phyloP scores from a whole-genome alignment of 116 monocot species.

The Zostera marina region DNA sequence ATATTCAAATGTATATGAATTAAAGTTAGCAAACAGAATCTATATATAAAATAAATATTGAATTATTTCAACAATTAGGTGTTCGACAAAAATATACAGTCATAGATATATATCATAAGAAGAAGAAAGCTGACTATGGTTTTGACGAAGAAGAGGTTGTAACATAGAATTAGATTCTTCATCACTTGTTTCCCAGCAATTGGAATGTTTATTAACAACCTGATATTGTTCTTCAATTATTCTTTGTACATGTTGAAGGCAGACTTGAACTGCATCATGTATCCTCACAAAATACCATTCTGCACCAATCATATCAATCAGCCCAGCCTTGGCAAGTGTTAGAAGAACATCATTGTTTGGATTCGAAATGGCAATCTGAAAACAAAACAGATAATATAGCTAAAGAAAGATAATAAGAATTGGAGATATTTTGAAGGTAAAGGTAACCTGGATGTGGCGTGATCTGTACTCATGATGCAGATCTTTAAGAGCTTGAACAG shows the following conservation, averaged over 20 bases:
- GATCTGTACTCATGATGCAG: constrained; percentile 73
- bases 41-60: no score
- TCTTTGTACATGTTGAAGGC: constrained; percentile 68
- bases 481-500: constrained; percentile 81
- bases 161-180: constrained; percentile 14
- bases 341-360: constrained; percentile 73
- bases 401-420: no score
- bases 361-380: constrained; percentile 76
- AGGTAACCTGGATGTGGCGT: constrained; percentile 60
- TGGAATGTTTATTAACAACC: constrained; percentile 2
- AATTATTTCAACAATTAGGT: no score
- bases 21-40: no score
- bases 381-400: not conserved
- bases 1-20: no score
- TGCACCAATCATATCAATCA: constrained; percentile 55
- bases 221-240: constrained; percentile 10
- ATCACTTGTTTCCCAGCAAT: constrained; percentile 20
- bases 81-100: no score
- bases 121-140: constrained; percentile 11
- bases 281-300: constrained; percentile 86
- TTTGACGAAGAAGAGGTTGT: constrained; percentile 30
- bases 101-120: no score
- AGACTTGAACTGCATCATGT: constrained; percentile 86
- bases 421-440: not conserved
- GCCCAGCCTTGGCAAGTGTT: constrained; percentile 40